A percentile compares a stretch with the other conserved stretches of the same genome.
phyloP scores from a whole-genome alignment of 2,329 filamentous ascomycete species.

The Sporothrix inflata region DNA sequence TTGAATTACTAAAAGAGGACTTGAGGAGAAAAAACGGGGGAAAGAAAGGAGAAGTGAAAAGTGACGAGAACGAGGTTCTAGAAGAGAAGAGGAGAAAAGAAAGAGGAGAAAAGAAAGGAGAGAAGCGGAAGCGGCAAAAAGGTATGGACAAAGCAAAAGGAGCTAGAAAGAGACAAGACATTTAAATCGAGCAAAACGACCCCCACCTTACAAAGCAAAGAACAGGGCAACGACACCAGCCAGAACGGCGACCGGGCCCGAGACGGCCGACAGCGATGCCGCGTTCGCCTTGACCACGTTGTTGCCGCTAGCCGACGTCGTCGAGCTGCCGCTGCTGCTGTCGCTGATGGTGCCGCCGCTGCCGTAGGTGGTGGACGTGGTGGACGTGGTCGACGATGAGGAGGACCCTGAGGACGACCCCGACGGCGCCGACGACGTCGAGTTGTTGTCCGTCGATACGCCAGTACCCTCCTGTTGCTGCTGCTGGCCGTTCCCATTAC shows the following conservation, averaged over 20 bases:
- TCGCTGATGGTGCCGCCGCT: background rate
- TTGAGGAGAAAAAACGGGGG: background rate
- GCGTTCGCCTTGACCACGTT: slow-evolving; percentile 2
- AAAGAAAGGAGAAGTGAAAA: background rate
- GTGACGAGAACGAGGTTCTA: background rate
- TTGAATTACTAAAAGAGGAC: background rate
- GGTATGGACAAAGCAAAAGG: background rate
- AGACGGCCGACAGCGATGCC: background rate
- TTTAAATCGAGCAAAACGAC: background rate
- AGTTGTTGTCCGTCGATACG: background rate
- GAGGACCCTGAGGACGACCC: background rate
- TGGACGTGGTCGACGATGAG: background rate
- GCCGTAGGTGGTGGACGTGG: background rate
- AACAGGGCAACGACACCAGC: slow-evolving; percentile 1
- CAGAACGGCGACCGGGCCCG: background rate
- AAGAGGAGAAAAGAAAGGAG: background rate
- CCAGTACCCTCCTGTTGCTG: background rate
- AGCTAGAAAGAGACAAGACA: background rate
- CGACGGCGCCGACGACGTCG: background rate
- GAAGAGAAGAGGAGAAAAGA: background rate
- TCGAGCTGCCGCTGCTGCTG: background rate
- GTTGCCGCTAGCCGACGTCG: background rate
- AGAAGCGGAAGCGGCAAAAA: background rate
- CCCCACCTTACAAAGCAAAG: background rate
- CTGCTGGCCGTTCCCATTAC: background rate